phyloP scores from a whole-genome alignment of 306 rosid species.

The Vigna hirtella region DNA sequence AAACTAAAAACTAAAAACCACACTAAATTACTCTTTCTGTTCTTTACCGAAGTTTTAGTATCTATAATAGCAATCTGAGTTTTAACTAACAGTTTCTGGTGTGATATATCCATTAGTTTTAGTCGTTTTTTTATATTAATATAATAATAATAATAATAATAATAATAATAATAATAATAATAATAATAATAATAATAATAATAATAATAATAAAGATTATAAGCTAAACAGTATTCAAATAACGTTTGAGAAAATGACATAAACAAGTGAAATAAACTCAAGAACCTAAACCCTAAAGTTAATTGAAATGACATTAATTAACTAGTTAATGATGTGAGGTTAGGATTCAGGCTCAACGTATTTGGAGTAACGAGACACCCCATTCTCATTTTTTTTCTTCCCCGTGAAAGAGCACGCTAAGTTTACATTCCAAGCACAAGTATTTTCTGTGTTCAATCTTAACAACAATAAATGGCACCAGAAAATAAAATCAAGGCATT shows the following conservation, averaged over 20 bases:
- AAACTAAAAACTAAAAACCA: no score
- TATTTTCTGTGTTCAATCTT: conserved; percentile 32
- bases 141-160: neutral
- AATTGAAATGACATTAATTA: neutral
- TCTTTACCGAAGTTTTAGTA: no score
- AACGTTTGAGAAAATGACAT: neutral
- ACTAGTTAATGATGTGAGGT: neutral
- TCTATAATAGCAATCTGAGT: no score
- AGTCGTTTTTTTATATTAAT: no score
- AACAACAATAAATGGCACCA: conserved; percentile 42
- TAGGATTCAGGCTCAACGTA: neutral
- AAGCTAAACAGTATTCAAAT: neutral
- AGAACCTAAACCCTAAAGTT: neutral
- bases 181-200: neutral
- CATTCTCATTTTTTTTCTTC: neutral
- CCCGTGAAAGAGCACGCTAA: conserved; percentile 39
- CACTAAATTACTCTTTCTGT: no score
- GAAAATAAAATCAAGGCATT: conserved; percentile 35
- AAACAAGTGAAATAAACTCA: neutral
- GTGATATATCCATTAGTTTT: no score
- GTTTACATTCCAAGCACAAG: conserved; percentile 46
- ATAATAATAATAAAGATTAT: no score
- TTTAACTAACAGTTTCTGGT: no score
- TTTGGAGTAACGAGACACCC: conserved; percentile 24
- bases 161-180: neutral